Percentiles rank a stretch among this genome's conserved stretches.
These are phyloP conservation scores for Corynascus novoguineensis DNA, from an alignment of 495 filamentous ascomycete species.

Conservation along the genomic window DNA sequence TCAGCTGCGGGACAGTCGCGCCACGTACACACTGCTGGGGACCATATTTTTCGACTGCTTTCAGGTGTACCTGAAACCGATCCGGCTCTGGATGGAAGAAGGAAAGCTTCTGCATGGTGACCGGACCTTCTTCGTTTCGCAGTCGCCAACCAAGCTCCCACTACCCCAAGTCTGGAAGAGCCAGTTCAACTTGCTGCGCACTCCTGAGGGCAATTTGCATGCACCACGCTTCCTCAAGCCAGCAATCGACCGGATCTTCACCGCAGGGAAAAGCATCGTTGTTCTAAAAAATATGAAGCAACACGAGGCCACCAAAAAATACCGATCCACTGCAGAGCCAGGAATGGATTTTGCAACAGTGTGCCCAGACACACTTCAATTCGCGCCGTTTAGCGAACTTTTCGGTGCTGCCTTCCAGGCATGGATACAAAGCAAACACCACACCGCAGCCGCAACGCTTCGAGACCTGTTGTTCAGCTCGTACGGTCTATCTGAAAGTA, in stretches of 20 bases:
- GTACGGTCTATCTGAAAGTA: slow-evolving; percentile 59
- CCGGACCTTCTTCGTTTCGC: slow-evolving; percentile 67
- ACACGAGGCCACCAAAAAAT: slow-evolving; percentile 25
- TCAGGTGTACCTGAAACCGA: slow-evolving; percentile 71
- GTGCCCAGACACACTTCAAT: slow-evolving; percentile 37
- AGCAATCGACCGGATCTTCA: slow-evolving; percentile 66
- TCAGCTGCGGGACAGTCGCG: slow-evolving; percentile 61
- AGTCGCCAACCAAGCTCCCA: slow-evolving; percentile 52
- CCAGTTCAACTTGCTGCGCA: slow-evolving; percentile 59
- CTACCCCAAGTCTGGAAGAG: slow-evolving; percentile 66
- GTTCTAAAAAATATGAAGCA: slow-evolving; percentile 63
- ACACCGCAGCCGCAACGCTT: slow-evolving; percentile 58
- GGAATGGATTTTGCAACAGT: slow-evolving; percentile 53
- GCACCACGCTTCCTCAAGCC: slow-evolving; percentile 70
- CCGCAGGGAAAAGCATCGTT: slow-evolving; percentile 79
- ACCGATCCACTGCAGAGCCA: slow-evolving; percentile 29
- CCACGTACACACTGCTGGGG: slow-evolving; percentile 55
- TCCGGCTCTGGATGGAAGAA: slow-evolving; percentile 78
- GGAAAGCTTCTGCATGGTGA: slow-evolving; percentile 62
- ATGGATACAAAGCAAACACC: slow-evolving; percentile 69
- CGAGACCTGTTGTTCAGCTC: slow-evolving; percentile 59
- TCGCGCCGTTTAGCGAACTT: slow-evolving; percentile 69
- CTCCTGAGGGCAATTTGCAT: slow-evolving; percentile 50
- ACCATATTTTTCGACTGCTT: slow-evolving; percentile 77
- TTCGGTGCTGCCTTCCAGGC: slow-evolving; percentile 62